Evolutionary conservation across 805 yeast genomes (phyloP), one percentile per base, ranked within the genome.

Genomic region (Maudiozyma bulderi): DNA sequence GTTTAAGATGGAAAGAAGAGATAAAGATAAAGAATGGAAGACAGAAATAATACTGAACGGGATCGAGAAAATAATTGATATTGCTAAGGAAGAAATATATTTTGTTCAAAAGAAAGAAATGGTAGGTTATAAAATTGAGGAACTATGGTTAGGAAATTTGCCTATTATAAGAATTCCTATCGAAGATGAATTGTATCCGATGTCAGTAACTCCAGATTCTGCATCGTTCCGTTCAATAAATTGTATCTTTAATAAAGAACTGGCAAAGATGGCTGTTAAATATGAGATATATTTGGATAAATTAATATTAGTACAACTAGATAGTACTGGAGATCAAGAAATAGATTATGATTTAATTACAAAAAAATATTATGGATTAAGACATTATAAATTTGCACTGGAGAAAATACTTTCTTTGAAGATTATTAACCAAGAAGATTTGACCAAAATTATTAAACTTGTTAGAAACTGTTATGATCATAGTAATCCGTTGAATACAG

Each of bases 321-420:
- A 20, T 4, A 20, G 26, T 20, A 20, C 26, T 20, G 26, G 26
- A 2, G 48, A 48, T 5, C 28, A 15, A 29, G 54, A 52, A 7
- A 45, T 48, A 5, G 37, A 49, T 31, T 28, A 50, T n/a, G 53
- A 51, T n/a, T 50, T 49, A 5, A 60, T 66, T n/a, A 57, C 58
- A 29, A 43, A 45, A 1, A 52, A 57, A 8, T 64, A 57, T 50
- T 52, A 54, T 15, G 30, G 55, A 1, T 45, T 63, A 28, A 57
- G 57, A 20, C 64, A 65, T 47, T 66, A 62, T 46, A 60, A 60
- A 11, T 66, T 66, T 57, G 61, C 67, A 2, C 44, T 66, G 38
- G 70, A 66, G 44, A 66, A 65, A 40, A 55, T 66, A 6, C 51
- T 66, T 26, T 62, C 68, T 2, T 47, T 53, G 11, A 58, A 56